Conservation (phyloP, 2,329 filamentous ascomycete genomes). For the Colletotrichum sp. region DNA sequence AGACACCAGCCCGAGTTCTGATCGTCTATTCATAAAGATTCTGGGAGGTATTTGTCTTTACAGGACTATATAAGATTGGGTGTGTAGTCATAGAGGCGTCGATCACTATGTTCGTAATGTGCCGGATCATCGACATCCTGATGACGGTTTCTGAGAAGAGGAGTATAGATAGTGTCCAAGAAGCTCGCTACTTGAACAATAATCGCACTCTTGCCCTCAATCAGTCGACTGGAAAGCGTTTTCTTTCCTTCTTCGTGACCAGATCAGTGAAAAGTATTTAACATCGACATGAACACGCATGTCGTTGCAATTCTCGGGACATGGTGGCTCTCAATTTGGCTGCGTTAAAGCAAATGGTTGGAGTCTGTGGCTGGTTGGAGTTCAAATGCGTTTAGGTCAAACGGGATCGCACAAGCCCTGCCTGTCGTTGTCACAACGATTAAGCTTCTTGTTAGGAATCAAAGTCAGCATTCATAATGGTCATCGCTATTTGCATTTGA, state of each 20-base stretch:
- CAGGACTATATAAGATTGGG: not conserved
- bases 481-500: not conserved
- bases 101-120: accelerated
- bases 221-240: no score
- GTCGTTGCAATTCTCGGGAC: no score
- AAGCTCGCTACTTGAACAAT: accelerated
- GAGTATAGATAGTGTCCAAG: not conserved
- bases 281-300: not conserved
- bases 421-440: accelerated
- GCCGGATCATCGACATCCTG: not conserved
- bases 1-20: not conserved
- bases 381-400: not conserved
- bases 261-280: not conserved
- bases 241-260: not conserved
- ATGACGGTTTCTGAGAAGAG: not conserved
- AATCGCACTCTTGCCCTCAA: not conserved
- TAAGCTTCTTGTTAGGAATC: not conserved
- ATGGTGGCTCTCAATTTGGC: no score
- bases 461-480: accelerated
- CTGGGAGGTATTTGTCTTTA: not conserved
- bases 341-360: no score
- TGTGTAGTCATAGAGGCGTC: not conserved
- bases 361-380: no score
- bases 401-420: not conserved
- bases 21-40: not conserved